Conservation (phyloP, 2,329 filamentous ascomycete species). For the Diaporthe sp. region DNA sequence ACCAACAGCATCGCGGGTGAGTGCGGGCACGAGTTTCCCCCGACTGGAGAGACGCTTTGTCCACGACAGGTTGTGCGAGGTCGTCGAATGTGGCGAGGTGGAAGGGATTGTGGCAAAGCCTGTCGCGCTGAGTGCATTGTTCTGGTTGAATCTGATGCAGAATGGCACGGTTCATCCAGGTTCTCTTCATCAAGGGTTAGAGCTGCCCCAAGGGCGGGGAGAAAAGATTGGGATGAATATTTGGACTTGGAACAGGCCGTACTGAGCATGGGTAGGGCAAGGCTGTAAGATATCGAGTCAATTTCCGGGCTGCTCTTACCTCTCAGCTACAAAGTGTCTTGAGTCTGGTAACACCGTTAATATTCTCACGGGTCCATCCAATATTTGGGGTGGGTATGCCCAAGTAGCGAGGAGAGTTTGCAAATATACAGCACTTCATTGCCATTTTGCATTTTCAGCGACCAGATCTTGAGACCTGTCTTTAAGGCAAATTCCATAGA, state of each 20-base stretch:
- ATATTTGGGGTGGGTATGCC: conserved; percentile 40
- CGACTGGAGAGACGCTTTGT: neutral
- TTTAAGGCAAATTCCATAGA: neutral
- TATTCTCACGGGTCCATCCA: conserved; percentile 28
- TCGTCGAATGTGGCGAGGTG: neutral
- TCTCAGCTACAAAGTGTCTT: too few species aligned
- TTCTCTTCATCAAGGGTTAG: conserved; percentile 5
- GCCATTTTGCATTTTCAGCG: too few species aligned
- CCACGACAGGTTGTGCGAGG: neutral
- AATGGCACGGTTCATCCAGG: neutral
- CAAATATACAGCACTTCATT: neutral
- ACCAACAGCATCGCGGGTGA: neutral
- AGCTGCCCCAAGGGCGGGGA: neutral
- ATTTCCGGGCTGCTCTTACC: too few species aligned
- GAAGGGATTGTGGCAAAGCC: conserved; percentile 14
- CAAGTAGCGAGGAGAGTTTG: conserved; percentile 12
- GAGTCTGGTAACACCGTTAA: too few species aligned
- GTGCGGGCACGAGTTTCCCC: conserved; percentile 2
- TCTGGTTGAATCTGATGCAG: conserved; percentile 6
- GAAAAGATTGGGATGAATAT: conserved; percentile 19
- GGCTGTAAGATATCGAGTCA: neutral
- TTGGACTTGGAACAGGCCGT: conserved; percentile 16
- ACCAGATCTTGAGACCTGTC: neutral
- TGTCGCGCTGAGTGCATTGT: neutral
- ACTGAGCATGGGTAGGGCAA: neutral